Base-by-base conservation (phyloP, 2,329 filamentous ascomycete genomes). In the Pseudogymnoascus sp. region DNA sequence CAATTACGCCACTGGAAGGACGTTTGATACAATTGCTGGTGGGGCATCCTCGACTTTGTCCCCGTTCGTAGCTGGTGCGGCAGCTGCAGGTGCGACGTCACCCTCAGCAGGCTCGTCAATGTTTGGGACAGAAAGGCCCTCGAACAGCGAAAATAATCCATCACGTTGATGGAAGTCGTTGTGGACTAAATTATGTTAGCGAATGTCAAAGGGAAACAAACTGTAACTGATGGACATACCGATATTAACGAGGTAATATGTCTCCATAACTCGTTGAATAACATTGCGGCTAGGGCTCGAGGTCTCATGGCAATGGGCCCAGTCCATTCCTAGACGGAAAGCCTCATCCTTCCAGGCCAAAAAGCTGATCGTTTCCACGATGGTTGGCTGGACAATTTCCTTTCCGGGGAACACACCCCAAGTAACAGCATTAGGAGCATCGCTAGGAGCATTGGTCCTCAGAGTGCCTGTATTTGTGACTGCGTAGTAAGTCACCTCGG, bases 341-440 rank as follows among this genome's bases (percentile, higher is more conserved):
- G 96, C 95, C 76, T 99, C 94, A 69, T 99, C 94, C 77, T 96
- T 96, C 94, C 94, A 99, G 2, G 94, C 94, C 61, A 99, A 80
- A 83, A 99, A 99, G 74, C 91, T 96, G 74, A 99, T 88, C 16
- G 91, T 95, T 78, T 99, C 94, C 61, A 99, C 94, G 70, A 99
- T 97, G n/a, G 94, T 99, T 12, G 94, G 94, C 75, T 99, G 94
- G n/a, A 99, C 92, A 72, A 99, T 97, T 76, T 99, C 94, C 75
- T 97, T 96, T 63, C 94, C 94, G 0, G 94, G 93, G 79, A 97
- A 99, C 35, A 99, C 95, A 76, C 94, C 94, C 94, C 94, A 99
- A 1, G 94, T 99, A 59, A 99, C 90, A n/a, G 94, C 94, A 70
- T 99, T 99, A 38, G 94, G 94, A 5, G 91, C 90, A 68, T 95